phyloP scores from a whole-genome alignment of 2,329 filamentous ascomycete genomes.

The Aspergillus versicolor region DNA sequence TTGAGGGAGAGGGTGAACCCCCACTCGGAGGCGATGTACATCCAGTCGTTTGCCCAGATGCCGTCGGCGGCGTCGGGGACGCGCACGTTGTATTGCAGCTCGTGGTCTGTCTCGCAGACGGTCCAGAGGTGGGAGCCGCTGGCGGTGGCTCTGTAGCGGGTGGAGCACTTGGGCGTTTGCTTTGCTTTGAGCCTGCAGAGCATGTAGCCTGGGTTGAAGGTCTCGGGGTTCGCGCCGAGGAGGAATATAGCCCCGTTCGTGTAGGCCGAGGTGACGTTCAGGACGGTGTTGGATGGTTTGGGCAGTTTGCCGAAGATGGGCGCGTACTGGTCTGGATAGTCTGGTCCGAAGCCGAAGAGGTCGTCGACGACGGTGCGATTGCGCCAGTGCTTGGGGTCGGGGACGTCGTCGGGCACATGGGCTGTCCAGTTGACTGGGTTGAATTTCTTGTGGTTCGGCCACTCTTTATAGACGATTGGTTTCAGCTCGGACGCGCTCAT shows the following conservation, averaged over 20 bases:
- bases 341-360: conserved; percentile 65
- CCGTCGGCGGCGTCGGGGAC: conserved; percentile 35
- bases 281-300: conserved; percentile 63
- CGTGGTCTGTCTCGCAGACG: conserved; percentile 62
- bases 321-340: conserved; percentile 49
- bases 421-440: conserved; percentile 28
- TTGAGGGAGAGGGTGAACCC: conserved; percentile 55
- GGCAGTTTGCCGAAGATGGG: conserved; percentile 59
- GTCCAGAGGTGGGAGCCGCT: conserved; percentile 60
- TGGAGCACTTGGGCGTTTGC: conserved; percentile 65
- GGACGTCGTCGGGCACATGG: conserved; percentile 33
- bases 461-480: conserved; percentile 64
- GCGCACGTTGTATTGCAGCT: conserved; percentile 55
- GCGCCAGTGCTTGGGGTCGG: conserved; percentile 44
- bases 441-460: conserved; percentile 48
- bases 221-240: conserved; percentile 52
- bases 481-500: conserved; percentile 59
- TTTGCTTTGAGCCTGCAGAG: conserved; percentile 68
- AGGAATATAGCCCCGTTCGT: conserved; percentile 63
- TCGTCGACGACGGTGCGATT: conserved; percentile 66
- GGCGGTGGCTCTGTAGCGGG: conserved; percentile 53
- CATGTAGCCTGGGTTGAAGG: conserved; percentile 52
- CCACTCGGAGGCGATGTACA: conserved; percentile 57
- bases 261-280: conserved; percentile 50
- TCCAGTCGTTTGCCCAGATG: conserved; percentile 51